Base-by-base conservation (phyloP, 2,329 filamentous ascomycete genomes). In the Sporothrix variecibatus region DNA sequence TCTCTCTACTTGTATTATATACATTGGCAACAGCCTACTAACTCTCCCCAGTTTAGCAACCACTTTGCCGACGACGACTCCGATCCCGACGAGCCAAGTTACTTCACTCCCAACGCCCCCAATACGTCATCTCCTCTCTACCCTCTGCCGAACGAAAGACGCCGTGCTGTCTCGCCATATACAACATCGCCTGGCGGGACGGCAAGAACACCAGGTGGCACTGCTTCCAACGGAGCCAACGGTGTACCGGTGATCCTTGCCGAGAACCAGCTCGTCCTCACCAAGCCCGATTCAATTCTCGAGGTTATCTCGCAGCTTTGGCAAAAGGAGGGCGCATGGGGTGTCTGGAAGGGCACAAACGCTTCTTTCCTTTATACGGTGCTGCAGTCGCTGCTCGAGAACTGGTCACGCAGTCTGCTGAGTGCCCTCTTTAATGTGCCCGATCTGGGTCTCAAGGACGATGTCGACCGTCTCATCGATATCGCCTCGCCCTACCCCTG, bases 261-360 rank as follows among this genome's bases (percentile, higher is more conserved):
- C n/a, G 77, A 84, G 68, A 88, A 95, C 80, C 90, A 91, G 74
- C 87, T 98, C 28, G 85, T 87, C 31, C 86, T 98, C 26, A 91
- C 91, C 77, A 91, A 91, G 75, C 86, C 93, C 12, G 93, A 95
- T 80, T 95, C 95, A 0, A 86, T 98, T 74, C 88, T 95, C 78
- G 94, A 97, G 77, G 94, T 96, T 2, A 89, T 99, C 75, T 91
- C 91, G 7, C 93, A 97, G 80, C 84, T 98, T 26, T 98, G 96
- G 93, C 88, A 92, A 67, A 95, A 93, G 78, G 95, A 97, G 81
- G 94, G 94, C 49, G 92, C 92, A 0, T 95, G 94, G 87, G 96
- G 96, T 4, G 91, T 98, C 5, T 99, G 95, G 95, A 98, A 98
- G 82, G 91, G 92, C 9, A 94, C 94, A 51, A 98, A 98, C 81